Evolutionary conservation across 495 filamentous ascomycete genomes (phyloP), one percentile per base, ranked within the genome.

Genomic region (Achaetomiella virescens): DNA sequence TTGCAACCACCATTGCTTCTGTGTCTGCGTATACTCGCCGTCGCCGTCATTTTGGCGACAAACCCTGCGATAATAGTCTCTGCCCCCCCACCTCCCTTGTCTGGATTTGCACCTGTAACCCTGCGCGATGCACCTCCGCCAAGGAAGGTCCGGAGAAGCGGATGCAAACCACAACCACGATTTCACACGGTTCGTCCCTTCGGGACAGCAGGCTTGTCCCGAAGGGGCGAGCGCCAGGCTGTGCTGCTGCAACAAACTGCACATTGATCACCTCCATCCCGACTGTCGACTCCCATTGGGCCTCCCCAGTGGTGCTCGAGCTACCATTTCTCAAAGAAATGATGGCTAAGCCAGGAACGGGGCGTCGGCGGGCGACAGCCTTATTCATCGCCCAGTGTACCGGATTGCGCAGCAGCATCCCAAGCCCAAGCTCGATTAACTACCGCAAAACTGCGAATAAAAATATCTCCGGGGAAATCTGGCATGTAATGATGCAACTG

Each of bases 221-320:
- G 61, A 61, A 60, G 57, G 38, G 55, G 64, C 27, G 36, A 17
- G 24, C 48, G 55, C 58, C 60, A 57, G 66, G 67, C 65, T 67
- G 67, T 70, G 67, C 67, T n/a, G n/a, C n/a, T n/a, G n/a, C n/a
- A n/a, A n/a, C n/a, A n/a, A 64, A 40, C 57, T 62, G 57, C 56
- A 48, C 48, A 58, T 45, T 38, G 50, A 57, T 61, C 48, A 54
- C 36, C 53, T 43, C 41, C 41, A 7, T 29, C 15, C 47, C 21
- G 45, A 27, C 50, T 47, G 41, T 22, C 20, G 52, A 27, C 45
- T 52, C 25, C 47, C 52, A 68, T 66, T 70, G 67, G 66, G 22
- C 24, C 43, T 7, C 18, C 41, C 17, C 42, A 50, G 40, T 25
- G 46, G 20, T 36, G 47, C 21, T 40, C 57, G 57, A 66, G 53